Conservation (phyloP, 768 basidiomycete genomes). For the Leccinellum rugosiceps region DNA sequence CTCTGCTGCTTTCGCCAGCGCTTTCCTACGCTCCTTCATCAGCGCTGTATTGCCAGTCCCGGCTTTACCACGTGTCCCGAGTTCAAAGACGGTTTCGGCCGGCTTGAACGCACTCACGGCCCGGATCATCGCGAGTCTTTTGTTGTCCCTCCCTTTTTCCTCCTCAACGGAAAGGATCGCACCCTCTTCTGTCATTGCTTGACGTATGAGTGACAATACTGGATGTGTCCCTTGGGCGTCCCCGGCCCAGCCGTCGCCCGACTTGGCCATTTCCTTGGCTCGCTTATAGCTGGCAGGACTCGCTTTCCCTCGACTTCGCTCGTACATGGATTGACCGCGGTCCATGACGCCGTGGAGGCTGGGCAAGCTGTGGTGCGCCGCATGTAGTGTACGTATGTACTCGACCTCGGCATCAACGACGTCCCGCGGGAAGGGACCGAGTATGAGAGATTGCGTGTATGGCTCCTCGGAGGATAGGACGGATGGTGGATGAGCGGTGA, state of each 20-base stretch:
- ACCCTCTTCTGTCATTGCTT: conserved; percentile 35
- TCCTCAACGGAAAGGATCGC: conserved; percentile 21
- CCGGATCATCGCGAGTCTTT: conserved; percentile 62
- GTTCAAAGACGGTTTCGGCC: conserved; percentile 87
- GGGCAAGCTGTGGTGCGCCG: conserved; percentile 59
- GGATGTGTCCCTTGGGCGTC: conserved; percentile 66
- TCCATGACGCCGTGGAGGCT: conserved; percentile 77
- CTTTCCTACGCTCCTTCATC: conserved; percentile 87
- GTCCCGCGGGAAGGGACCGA: conserved; percentile 82
- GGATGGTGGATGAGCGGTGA: conserved; percentile 29
- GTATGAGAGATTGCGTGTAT: conserved; percentile 69
- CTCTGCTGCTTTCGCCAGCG: conserved; percentile 61
- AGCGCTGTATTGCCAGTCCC: conserved; percentile 59
- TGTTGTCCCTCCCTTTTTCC: conserved; percentile 38
- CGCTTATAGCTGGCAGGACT: conserved; percentile 81
- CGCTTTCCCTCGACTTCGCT: conserved; percentile 89
- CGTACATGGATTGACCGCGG: conserved; percentile 91
- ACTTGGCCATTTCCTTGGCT: conserved; percentile 81
- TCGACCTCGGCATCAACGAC: conserved; percentile 82
- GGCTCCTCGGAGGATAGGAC: conserved; percentile 50
- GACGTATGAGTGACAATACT: conserved; percentile 45
- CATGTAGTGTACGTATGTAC: conserved; percentile 65
- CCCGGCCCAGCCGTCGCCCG: conserved; percentile 64
- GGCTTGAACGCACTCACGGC: conserved; percentile 83
- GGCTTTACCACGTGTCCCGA: conserved; percentile 67